phyloP scores from a whole-genome alignment of 495 filamentous ascomycete species.

The Aspergillus asperescens region DNA sequence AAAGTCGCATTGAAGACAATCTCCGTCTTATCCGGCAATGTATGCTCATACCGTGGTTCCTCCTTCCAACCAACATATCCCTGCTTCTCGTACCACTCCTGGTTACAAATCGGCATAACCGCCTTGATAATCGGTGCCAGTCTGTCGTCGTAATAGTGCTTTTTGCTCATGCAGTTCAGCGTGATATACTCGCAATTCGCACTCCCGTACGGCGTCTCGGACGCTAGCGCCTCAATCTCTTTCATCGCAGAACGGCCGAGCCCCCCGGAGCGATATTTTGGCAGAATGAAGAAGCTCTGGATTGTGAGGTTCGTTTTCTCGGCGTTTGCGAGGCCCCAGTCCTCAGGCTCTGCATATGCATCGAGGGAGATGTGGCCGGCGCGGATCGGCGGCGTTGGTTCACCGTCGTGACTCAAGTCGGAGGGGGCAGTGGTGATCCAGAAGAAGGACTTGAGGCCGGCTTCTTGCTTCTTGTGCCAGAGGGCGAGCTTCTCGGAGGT shows the following conservation, averaged over 20 bases:
- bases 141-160: constrained; percentile 23
- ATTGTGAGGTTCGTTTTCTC: constrained; percentile 20
- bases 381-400: constrained; percentile 2
- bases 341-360: constrained; percentile 17
- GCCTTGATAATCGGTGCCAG: constrained; percentile 19
- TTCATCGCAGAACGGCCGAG: constrained; percentile 20
- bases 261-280: constrained; percentile 16
- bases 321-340: constrained; percentile 16
- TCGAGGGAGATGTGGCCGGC: constrained; percentile 28
- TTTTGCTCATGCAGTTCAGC: constrained; percentile 24
- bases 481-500: constrained; percentile 5
- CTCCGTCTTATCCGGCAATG: constrained; percentile 12
- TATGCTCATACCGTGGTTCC: constrained; percentile 19
- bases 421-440: constrained; percentile 10
- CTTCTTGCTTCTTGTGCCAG: constrained; percentile 20
- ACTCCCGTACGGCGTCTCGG: constrained; percentile 20
- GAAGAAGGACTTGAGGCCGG: constrained; percentile 22
- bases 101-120: constrained; percentile 18
- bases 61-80: constrained; percentile 31
- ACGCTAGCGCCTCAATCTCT: constrained; percentile 18
- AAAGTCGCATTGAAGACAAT: constrained; percentile 19
- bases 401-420: background rate
- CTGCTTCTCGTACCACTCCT: constrained; percentile 31
- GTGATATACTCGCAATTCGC: constrained; percentile 20
- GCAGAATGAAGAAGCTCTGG: constrained; percentile 23